These are phyloP conservation scores for Lanmaoa rubissima DNA, from an alignment of 768 basidiomycete genomes.

Conservation along the genomic window DNA sequence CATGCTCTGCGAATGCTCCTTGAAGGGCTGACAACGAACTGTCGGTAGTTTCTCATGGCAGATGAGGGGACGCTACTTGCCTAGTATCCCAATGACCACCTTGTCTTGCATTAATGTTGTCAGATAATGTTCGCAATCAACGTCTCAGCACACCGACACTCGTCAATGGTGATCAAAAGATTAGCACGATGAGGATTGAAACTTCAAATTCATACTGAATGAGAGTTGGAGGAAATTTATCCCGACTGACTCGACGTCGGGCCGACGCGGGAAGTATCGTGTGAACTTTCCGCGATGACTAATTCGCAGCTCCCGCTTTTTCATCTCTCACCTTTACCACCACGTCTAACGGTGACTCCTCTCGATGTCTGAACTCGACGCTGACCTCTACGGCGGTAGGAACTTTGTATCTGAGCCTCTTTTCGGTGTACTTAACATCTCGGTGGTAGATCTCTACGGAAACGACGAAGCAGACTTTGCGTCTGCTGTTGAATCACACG, in stretches of 20 bases:
- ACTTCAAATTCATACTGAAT: background rate
- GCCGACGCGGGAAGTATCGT: conserved; percentile 23
- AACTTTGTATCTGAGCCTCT: background rate
- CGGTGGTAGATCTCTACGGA: conserved; percentile 60
- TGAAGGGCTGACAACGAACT: conserved; percentile 66
- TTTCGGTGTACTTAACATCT: background rate
- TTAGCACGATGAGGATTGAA: background rate
- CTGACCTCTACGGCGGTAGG: conserved; percentile 87
- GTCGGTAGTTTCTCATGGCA: background rate
- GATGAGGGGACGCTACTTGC: conserved; percentile 29
- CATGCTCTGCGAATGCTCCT: conserved; percentile 90
- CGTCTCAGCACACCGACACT: background rate
- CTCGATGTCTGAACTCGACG: conserved; percentile 78
- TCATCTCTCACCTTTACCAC: conserved; percentile 38
- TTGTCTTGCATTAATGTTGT: conserved; percentile 11
- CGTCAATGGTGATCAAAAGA: background rate
- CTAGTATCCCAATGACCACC: conserved; percentile 51
- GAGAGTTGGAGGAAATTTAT: background rate
- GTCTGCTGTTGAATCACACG: conserved; percentile 42
- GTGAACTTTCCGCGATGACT: conserved; percentile 28
- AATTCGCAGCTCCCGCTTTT: conserved; percentile 24
- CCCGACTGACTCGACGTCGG: conserved; percentile 7
- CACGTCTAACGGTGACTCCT: conserved; percentile 14
- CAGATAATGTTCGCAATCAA: background rate
- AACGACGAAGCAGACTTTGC: conserved; percentile 59